Percentiles rank a stretch among this genome's conserved stretches.
These are phyloP conservation scores for Candida nitratophila DNA, from an alignment of 805 yeast species.

Conservation along the genomic window DNA sequence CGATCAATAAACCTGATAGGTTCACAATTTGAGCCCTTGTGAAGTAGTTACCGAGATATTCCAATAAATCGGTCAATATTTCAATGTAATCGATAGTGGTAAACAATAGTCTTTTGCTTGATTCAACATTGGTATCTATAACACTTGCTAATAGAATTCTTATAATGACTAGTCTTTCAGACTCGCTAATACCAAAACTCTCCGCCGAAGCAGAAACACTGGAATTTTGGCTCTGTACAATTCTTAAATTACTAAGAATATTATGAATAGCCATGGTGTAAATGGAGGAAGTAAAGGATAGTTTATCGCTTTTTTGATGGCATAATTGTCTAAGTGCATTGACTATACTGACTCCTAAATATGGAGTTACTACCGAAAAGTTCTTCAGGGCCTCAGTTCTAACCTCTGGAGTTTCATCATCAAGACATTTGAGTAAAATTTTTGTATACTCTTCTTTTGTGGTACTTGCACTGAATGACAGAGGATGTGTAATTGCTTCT, in stretches of 20 bases:
- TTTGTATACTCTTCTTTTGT: slow-evolving; percentile 23
- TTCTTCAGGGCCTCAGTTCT: slow-evolving; percentile 67
- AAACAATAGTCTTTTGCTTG: slow-evolving; percentile 17
- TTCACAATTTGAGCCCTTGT: slow-evolving; percentile 13
- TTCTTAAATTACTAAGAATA: slow-evolving; percentile 28
- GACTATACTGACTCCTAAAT: slow-evolving; percentile 25
- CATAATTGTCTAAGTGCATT: slow-evolving; percentile 23
- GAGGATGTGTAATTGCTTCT: slow-evolving; percentile 23
- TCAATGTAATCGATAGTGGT: slow-evolving; percentile 52
- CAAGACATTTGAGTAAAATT: slow-evolving; percentile 27
- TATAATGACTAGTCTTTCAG: slow-evolving; percentile 16
- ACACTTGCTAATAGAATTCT: slow-evolving; percentile 30
- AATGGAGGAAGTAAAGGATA: slow-evolving; percentile 38
- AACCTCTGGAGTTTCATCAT: slow-evolving; percentile 64
- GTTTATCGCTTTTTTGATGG: slow-evolving; percentile 16
- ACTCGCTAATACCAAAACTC: slow-evolving; percentile 2
- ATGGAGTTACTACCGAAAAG: slow-evolving; percentile 29
- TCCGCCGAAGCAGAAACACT: too few relatives aligned
- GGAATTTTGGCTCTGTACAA: too few relatives aligned
- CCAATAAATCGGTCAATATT: slow-evolving; percentile 48
- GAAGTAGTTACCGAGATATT: slow-evolving; percentile 31
- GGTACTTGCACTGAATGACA: slow-evolving; percentile 34
- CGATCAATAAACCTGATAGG: slow-evolving; percentile 24
- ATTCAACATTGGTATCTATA: slow-evolving; percentile 1
- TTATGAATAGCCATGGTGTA: slow-evolving; percentile 47